These are phyloP conservation scores for Monosporozyma aquatica DNA, from an alignment of 805 yeast species.

Conservation along the genomic window DNA sequence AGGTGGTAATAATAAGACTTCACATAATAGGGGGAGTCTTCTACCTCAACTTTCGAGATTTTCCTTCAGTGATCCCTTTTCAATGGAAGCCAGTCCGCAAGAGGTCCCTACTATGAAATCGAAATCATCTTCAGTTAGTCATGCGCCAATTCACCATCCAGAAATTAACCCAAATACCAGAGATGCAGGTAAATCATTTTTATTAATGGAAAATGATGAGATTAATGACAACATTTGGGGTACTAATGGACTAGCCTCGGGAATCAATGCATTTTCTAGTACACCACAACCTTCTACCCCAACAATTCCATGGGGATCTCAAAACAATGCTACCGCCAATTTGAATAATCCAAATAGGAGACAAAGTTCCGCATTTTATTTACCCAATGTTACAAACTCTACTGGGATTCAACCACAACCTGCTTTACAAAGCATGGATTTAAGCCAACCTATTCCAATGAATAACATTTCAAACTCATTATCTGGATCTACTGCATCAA, in stretches of 20 bases:
- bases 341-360: conserved; percentile 7
- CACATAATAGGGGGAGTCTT: conserved; percentile 31
- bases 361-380: conserved; percentile 11
- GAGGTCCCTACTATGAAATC: conserved; percentile 1
- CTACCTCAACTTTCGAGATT: conserved; percentile 59
- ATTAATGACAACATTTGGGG: conserved; percentile 31
- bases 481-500: conserved; percentile 11
- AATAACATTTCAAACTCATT: conserved; percentile 10
- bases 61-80: conserved; percentile 58
- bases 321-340: not conserved
- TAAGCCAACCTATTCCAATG: conserved; percentile 8
- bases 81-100: conserved; percentile 21
- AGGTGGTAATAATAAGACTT: not conserved
- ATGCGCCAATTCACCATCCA: conserved; percentile 1
- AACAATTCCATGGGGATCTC: conserved; percentile 25
- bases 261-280: conserved; percentile 22
- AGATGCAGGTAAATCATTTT: conserved; percentile 35
- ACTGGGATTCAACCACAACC: not conserved
- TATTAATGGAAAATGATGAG: conserved; percentile 34
- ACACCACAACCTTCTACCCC: conserved; percentile 27
- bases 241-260: conserved; percentile 24
- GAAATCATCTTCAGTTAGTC: conserved; percentile 4
- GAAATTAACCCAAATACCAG: conserved; percentile 15
- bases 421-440: conserved; percentile 18
- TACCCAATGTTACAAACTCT: conserved; percentile 6